phyloP scores from a whole-genome alignment of 306 rosid species.

The Castanospermum australe region DNA sequence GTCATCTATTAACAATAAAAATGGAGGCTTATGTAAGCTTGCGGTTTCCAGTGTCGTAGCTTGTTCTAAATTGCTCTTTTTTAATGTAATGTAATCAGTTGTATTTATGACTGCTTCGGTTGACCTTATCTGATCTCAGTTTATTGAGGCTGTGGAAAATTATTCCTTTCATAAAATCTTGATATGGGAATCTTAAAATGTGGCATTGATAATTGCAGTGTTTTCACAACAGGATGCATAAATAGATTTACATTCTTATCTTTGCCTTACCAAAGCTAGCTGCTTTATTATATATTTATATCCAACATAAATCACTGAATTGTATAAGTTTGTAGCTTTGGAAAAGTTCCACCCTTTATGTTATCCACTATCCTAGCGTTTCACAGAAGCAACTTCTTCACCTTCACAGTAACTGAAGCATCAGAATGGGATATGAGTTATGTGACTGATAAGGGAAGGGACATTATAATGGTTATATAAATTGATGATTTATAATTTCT shows the following conservation, averaged over 20 bases:
- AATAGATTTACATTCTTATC: background rate
- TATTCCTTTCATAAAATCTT: background rate
- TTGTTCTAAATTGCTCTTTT: background rate
- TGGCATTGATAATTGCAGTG: background rate
- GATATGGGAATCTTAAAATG: background rate
- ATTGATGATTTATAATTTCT: background rate
- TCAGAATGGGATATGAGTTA: background rate
- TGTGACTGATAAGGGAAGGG: slow-evolving; percentile 5
- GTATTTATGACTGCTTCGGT: background rate
- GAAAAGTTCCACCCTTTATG: background rate
- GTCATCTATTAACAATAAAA: background rate
- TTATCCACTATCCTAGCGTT: background rate
- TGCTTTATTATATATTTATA: background rate
- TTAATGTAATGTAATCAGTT: background rate
- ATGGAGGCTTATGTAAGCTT: background rate
- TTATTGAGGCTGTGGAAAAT: background rate
- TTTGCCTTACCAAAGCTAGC: background rate
- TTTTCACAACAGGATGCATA: slow-evolving; percentile 4
- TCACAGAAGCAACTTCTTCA: background rate
- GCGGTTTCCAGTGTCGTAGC: background rate
- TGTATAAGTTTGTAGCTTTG: background rate
- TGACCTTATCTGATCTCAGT: slow-evolving; percentile 14
- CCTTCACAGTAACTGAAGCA: background rate
- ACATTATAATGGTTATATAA: background rate
- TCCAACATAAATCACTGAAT: background rate